Evolutionary conservation across 176 grass and related monocot genomes (phyloP), one percentile per base, ranked within the genome.

Genomic region (Rhynchospora breviuscula): DNA sequence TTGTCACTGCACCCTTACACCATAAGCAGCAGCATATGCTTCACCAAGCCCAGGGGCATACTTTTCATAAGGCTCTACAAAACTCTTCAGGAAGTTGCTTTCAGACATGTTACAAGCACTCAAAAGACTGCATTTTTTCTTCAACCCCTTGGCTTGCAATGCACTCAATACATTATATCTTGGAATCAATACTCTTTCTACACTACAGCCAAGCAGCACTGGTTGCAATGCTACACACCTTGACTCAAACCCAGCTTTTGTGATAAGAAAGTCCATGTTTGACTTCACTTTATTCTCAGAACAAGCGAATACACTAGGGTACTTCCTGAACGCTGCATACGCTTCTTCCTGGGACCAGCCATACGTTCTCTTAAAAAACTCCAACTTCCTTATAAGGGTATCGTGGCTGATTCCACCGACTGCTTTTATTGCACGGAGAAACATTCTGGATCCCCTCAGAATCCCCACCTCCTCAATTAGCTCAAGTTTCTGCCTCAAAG

Each of bases 41-140:
- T 47, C 67, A n/a, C 43, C 4, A 10, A 71, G 67, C 6, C 43
- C 17, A 46, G 18, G 40, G 2, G 47, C 67, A n/a, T 47, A 2
- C 67, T 70, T 70, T 5, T 71, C 67, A 71, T 46, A 71, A 10
- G 67, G 67, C 18, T 47, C 67, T 21, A 71, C 67, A 71, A 46
- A 71, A 0, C 9, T 71, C 43, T 71, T 3, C 1, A 8, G 8
- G 17, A 71, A 71, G 6, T 8, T 1, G 2, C 17, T 71, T 71
- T 71, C 67, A 46, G 67, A 46, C 2, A 47, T 10, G 0, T 9
- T 3, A 71, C 7, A 46, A 71, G 17, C 67, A 71, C 2, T 71
- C 8, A 4, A 10, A 47, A 71, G 40, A 8, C 67, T 71, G 67
- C 0, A 10, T 10, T 19, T 59, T 80, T 46, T 60, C 43, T 79